Conservation (phyloP, 208 protist species). For the Novymonas esmeraldas region DNA sequence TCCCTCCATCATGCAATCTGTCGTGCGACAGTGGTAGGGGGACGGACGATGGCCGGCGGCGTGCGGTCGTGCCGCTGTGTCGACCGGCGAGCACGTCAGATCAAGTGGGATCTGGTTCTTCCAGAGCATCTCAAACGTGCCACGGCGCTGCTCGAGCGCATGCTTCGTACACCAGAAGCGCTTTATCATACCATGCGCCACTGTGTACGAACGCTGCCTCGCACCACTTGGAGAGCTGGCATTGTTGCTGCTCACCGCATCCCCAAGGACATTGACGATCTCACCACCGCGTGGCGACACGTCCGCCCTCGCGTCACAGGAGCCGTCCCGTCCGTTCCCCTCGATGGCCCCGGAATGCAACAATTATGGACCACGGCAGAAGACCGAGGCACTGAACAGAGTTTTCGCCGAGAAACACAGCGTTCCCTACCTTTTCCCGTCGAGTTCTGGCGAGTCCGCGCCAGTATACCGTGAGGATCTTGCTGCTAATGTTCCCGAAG, state of each 20-base stretch:
- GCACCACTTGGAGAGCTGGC: not conserved
- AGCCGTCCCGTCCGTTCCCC: not conserved
- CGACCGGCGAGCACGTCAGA: not conserved
- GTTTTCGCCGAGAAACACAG: not conserved
- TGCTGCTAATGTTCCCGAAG: not conserved
- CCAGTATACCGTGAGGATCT: not conserved
- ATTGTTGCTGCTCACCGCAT: not conserved
- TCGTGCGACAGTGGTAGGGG: too few species aligned
- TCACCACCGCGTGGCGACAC: not conserved
- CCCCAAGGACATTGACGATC: not conserved
- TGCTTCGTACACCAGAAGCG: not conserved
- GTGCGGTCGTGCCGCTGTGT: too few species aligned
- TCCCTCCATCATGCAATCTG: too few species aligned
- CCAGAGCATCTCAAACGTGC: not conserved
- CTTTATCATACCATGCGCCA: not conserved
- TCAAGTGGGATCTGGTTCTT: not conserved
- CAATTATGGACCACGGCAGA: not conserved
- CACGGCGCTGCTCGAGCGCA: not conserved
- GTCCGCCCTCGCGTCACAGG: not conserved
- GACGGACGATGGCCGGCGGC: too few species aligned
- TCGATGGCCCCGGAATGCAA: not conserved
- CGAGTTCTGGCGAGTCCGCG: not conserved
- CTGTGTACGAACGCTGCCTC: not conserved
- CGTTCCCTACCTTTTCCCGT: not conserved
- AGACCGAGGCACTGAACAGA: not conserved